Conservation (phyloP, 2,329 filamentous ascomycete species). For the Fusarium chaquense region DNA sequence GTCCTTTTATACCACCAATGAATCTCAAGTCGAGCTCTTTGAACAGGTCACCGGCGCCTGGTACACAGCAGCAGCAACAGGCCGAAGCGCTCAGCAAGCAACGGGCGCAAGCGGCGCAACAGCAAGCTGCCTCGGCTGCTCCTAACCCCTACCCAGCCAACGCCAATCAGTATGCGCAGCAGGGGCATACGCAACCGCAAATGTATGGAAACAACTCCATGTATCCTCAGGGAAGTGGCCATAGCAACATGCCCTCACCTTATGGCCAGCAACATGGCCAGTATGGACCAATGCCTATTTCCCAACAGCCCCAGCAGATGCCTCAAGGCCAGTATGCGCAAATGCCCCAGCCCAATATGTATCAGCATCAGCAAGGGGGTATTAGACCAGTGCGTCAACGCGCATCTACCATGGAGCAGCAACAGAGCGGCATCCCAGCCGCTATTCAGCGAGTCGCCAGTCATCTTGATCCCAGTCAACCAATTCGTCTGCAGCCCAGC, state of each 20-base stretch:
- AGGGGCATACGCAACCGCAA: constrained; percentile 66
- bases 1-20: constrained; percentile 96
- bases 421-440: constrained; percentile 90
- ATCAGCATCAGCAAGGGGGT: constrained; percentile 73
- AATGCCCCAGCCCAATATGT: constrained; percentile 66
- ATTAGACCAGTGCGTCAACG: constrained; percentile 84
- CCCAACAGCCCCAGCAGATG: constrained; percentile 74
- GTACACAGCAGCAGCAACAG: constrained; percentile 95
- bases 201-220: constrained; percentile 87
- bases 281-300: constrained; percentile 81
- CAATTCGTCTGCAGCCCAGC: constrained; percentile 93
- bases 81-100: constrained; percentile 95
- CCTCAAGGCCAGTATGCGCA: constrained; percentile 72
- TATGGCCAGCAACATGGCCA: constrained; percentile 79
- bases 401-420: constrained; percentile 96
- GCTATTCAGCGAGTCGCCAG: constrained; percentile 95
- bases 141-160: constrained; percentile 73
- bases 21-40: constrained; percentile 89
- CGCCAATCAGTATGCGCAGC: constrained; percentile 61
- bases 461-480: constrained; percentile 93
- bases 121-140: constrained; percentile 75
- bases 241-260: constrained; percentile 71
- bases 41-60: constrained; percentile 89
- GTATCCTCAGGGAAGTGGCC: constrained; percentile 72
- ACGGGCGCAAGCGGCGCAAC: constrained; percentile 78